A percentile compares a stretch with the other conserved stretches of the same genome.
Evolutionary conservation across 1,139 yeast genomes (phyloP).

Genomic region (Saccharomyces hybrid): DNA sequence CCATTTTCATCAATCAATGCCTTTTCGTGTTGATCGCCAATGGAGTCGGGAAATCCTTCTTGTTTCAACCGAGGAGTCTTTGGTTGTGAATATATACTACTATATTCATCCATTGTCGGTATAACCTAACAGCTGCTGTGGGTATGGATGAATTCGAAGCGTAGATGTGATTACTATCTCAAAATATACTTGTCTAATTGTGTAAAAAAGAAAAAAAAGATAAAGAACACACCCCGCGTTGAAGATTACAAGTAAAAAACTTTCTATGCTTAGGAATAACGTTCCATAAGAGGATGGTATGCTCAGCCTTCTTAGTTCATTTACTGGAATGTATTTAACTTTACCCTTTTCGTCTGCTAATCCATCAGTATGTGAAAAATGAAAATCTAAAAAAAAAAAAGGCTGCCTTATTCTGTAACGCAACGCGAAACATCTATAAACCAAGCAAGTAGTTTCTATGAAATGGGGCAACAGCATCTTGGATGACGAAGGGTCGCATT

Average conservation of each 20-base stretch:
- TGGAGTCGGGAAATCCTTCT: constrained; percentile 5
- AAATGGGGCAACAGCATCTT: neutral
- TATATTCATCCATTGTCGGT: neutral
- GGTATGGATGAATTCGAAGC: neutral
- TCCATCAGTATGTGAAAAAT: neutral
- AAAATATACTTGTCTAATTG: neutral
- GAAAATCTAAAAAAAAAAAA: neutral
- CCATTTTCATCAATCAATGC: neutral
- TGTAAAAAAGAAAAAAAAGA: neutral
- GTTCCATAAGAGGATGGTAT: neutral
- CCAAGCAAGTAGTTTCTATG: neutral
- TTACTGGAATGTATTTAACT: neutral
- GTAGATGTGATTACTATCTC: neutral
- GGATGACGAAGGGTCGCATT: neutral
- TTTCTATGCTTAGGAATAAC: neutral
- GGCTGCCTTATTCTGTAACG: neutral
- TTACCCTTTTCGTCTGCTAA: neutral
- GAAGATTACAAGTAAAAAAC: neutral
- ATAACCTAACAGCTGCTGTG: neutral
- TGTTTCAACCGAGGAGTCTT: constrained; percentile 11
- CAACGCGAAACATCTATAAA: neutral
- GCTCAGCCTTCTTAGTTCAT: neutral
- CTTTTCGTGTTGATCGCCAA: neutral
- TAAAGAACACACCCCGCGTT: neutral
- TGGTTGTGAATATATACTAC: neutral